Conservation (phyloP, 1,284 basidiomycete genomes). For the Ustilago cynodontis region DNA sequence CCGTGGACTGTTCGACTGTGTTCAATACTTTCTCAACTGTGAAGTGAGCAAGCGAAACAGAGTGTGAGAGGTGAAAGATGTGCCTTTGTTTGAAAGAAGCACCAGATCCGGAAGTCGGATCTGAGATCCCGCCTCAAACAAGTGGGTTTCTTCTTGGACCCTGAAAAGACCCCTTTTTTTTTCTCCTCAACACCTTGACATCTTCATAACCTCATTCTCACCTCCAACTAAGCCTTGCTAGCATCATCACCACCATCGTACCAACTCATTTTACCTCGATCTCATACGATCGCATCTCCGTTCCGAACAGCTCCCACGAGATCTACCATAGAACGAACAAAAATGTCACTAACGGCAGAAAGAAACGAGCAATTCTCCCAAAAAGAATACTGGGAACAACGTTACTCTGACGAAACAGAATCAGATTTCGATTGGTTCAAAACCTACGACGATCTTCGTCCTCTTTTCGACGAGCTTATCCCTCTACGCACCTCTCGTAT, state of each 20-base stretch:
- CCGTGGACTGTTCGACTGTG: background rate
- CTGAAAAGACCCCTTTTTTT: constrained; percentile 9
- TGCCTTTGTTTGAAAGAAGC: too few relatives aligned
- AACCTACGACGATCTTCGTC: constrained; percentile 5
- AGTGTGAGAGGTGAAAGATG: too few relatives aligned
- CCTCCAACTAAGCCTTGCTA: too few relatives aligned
- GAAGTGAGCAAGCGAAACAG: too few relatives aligned
- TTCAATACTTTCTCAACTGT: too few relatives aligned
- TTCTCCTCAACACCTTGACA: background rate
- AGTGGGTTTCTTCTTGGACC: constrained; percentile 22
- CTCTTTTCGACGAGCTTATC: constrained; percentile 40
- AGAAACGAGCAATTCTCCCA: constrained; percentile 59
- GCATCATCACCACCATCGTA: too few relatives aligned
- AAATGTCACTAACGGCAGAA: constrained; percentile 45
- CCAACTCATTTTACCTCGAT: too few relatives aligned
- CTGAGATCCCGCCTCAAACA: too few relatives aligned
- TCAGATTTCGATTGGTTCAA: constrained; percentile 65
- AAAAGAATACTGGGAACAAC: constrained; percentile 61
- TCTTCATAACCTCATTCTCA: too few relatives aligned
- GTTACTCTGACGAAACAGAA: constrained; percentile 53
- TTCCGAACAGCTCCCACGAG: too few relatives aligned
- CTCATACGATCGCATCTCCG: too few relatives aligned
- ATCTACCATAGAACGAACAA: too few relatives aligned
- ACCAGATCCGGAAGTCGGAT: constrained; percentile 13
- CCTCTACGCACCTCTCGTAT: constrained; percentile 48